Evolutionary conservation across 140 eudicot genomes (phyloP), one percentile per base, ranked within the genome.

Genomic region (Erigeron philadelphicus): DNA sequence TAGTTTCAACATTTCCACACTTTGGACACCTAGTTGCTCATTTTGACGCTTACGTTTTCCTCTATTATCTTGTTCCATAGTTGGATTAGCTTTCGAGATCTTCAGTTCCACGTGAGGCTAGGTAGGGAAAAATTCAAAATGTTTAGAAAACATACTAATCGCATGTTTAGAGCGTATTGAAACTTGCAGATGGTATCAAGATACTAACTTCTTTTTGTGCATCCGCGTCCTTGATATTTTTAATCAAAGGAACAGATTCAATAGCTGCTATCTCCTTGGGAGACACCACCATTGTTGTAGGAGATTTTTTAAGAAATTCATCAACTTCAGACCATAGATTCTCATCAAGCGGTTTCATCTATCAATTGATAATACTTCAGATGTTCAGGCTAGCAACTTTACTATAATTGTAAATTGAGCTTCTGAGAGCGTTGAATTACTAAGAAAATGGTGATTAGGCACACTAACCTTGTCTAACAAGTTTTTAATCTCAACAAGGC

Each of bases 1-100:
- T 41, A 87, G 81, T 76, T 87, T 90, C 64, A 93, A 79, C 99
- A 93, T 93, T 80, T 89, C 84, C 76, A 73, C 82, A 78, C 99
- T 89, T 72, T 93, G 89, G 35, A 55, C 2, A 16, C 94, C 88
- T 41, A 84, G 76, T 81, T 70, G 80, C 42, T 75, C 85, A 76
- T 50, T 80, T 83, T 81, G 80, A 49, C 71, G 83, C 80, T 88
- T 82, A 35, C 80, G 72, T 66, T 82, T 81, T 47, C 69, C 76
- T 50, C 57, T 76, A 25, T 73, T 75, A 7, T 65, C 82, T 25
- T 42, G 38, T 23, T 50, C 82, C 73, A 67, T 57, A 50, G 50
- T 66, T 70, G 73, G 25, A 68, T 75, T 69, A 57, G 8, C 66
- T 50, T 76, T 67, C 50, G 64, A 76, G 62, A 68, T 12, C 67